Base-by-base conservation (phyloP, 1,284 basidiomycete genomes). In the Lentinula novae-zelandiae region DNA sequence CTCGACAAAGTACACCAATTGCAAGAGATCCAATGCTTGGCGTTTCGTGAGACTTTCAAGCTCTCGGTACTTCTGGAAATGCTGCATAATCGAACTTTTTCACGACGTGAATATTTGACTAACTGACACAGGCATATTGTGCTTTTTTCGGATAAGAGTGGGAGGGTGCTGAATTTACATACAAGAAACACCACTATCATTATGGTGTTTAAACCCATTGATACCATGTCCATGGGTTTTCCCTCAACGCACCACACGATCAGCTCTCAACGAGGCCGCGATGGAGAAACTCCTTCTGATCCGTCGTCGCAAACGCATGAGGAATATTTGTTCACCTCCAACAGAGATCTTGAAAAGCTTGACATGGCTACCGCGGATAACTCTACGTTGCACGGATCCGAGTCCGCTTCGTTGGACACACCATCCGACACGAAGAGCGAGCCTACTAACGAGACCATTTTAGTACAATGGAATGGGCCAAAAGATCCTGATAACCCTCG, bases 401-500 rank as follows among this genome's bases (percentile, higher is more conserved):
- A 53, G 15, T 53, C 57, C 34, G 57, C 15, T 36, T 46, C 20
- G n/a, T 50, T 50, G 36, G 27, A 49, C n/a, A 51, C 56, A 5
- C 52, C 56, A 20, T 39, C 57, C 22, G 12, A 49, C 52, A n/a
- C 42, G 13, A 36, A 53, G 8, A 52, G 17, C 2, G 34, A 57
- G 13, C 12, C 27, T 3, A 27, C 42, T 34, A 40, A 60, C 36
- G 52, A 54, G 33, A n/a, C 53, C 10, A 60, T 71, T 31, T 12
- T 53, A 10, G 63, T 73, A 22, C 63, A 56, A 1, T 73, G 71
- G 71, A 66, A 72, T 61, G 68, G 71, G 31, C 65, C 70, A 12
- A 49, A 67, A 13, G 72, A 73, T 60, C 63, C 66, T 39, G 60
- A 61, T 22, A 73, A 73, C 58, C 71, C 72, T 50, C 64, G 70